Evolutionary conservation across 2,329 filamentous ascomycete genomes (phyloP).

Genomic region (Cladorrhinum sp.): DNA sequence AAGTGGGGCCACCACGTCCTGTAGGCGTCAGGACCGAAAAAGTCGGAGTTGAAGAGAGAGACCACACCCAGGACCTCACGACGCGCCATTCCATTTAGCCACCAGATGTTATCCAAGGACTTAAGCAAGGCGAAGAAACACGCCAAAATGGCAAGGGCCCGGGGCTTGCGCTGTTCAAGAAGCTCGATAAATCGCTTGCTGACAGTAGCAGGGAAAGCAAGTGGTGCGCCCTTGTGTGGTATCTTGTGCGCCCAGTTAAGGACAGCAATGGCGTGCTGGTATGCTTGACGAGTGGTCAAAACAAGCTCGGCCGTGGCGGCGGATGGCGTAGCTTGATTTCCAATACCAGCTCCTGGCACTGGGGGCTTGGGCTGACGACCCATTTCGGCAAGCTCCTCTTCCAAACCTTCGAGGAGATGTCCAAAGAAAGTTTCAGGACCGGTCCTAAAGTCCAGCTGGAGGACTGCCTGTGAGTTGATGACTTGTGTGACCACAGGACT

Average conservation of each 20-base stretch:
- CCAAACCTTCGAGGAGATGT: slow-evolving; percentile 55
- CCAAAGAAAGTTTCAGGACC: slow-evolving; percentile 57
- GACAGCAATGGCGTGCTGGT: slow-evolving; percentile 62
- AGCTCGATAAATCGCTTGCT: slow-evolving; percentile 59
- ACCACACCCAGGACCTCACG: slow-evolving; percentile 64
- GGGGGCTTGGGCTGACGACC: slow-evolving; percentile 16
- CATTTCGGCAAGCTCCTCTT: slow-evolving; percentile 49
- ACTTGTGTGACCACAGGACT: slow-evolving; percentile 58
- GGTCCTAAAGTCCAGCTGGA: slow-evolving; percentile 57
- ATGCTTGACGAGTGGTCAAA: slow-evolving; percentile 49
- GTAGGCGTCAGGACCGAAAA: slow-evolving; percentile 38
- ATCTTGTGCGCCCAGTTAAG: slow-evolving; percentile 65
- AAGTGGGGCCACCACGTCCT: slow-evolving; percentile 58
- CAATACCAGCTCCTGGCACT: background rate
- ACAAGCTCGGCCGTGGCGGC: slow-evolving; percentile 21
- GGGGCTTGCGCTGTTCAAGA: slow-evolving; percentile 56
- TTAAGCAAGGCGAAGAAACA: slow-evolving; percentile 66
- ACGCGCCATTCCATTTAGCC: slow-evolving; percentile 64
- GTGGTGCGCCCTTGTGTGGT: slow-evolving; percentile 54
- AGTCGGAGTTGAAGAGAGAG: slow-evolving; percentile 55
- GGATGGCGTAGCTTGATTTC: slow-evolving; percentile 26
- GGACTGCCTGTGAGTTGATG: slow-evolving; percentile 60
- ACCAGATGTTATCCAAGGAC: slow-evolving; percentile 62
- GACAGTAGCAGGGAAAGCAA: slow-evolving; percentile 63
- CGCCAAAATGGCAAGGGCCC: slow-evolving; percentile 61